Base-by-base conservation (phyloP, 2,329 filamentous ascomycete genomes). In the Zymoseptoria ardabiliae region DNA sequence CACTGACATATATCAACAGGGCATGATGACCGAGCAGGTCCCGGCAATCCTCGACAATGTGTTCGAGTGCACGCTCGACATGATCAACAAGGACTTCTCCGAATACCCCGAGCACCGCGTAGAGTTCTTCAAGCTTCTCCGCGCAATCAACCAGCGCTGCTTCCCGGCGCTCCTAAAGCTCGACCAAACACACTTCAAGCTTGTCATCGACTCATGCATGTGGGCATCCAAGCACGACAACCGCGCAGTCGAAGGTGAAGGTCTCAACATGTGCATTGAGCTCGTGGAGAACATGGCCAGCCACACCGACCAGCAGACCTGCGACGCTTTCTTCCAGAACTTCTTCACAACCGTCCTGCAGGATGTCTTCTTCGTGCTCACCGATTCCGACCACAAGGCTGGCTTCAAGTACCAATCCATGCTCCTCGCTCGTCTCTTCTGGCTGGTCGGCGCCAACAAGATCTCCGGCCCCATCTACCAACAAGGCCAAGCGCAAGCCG, bases 151-250 rank as follows among this genome's bases (percentile, higher is more conserved):
- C 75, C 79, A 97, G 53, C 91, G 96, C 74, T 99, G 94, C 77
- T 99, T 99, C 86, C 91, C 91, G 53, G 88, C 94, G 0, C 83
- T 99, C 21, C 82, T 99, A 66, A 95, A 96, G 76, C 85, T 99
- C 35, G 93, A 99, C 73, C 93, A 90, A 70, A 86, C 91, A 61
- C 94, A 97, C 72, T 99, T 99, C 85, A 99, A 99, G 78, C 96
- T 97, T 72, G 92, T 99, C 69, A 97, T 99, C 66, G 94, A 99
- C 75, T 96, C 93, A 41, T 99, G 95, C 81, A 91, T 97, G 82
- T 99, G 94, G 95, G 94, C 95, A n/a, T 97, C 93, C 80, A 99
- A 99, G 81, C 94, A 99, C 76, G 94, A 99, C 78, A 99, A 99
- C 77, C 89, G 94, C 61, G 91, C 97, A 72, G 94, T 99, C 28